Evolutionary conservation across 2,329 filamentous ascomycete species (phyloP).

Genomic region (Chaetomiaceae sp.): DNA sequence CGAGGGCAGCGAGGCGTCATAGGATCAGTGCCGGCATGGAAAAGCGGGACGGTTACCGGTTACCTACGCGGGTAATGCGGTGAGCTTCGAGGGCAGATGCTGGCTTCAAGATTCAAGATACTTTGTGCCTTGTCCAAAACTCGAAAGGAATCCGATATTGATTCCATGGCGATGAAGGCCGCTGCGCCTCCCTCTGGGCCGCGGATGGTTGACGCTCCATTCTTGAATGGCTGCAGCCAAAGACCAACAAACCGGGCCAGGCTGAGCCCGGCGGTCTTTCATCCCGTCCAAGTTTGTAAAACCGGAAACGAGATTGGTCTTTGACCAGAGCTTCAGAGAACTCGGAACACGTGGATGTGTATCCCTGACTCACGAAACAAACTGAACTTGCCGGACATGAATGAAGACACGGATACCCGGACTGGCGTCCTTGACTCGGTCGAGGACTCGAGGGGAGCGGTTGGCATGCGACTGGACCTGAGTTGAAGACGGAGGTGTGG

Average conservation of each 20-base stretch:
- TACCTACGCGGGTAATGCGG: not conserved
- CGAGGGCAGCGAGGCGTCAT: not conserved
- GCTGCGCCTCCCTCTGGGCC: no score
- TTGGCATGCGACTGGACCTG: constrained; percentile 12
- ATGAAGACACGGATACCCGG: no score
- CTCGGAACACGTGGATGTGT: not conserved
- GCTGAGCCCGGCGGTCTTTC: no score
- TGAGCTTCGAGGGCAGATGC: not conserved
- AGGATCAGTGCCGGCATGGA: constrained; percentile 22
- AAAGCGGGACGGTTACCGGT: constrained; percentile 3
- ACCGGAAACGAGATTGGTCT: not conserved
- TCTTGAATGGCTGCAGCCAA: not conserved
- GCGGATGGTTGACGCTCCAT: no score
- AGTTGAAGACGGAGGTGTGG: constrained; percentile 13
- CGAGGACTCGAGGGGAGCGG: constrained; percentile 16
- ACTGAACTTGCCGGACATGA: no score
- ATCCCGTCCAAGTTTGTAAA: not conserved
- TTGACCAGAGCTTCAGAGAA: no score
- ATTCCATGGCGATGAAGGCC: no score
- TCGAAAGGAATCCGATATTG: no score
- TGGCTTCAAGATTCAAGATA: no score
- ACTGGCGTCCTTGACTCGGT: constrained; percentile 25
- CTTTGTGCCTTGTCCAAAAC: no score
- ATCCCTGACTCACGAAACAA: not conserved
- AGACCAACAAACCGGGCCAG: no score